These are phyloP conservation scores for Balansia obtecta DNA, from an alignment of 2,329 filamentous ascomycete genomes.

Conservation along the genomic window DNA sequence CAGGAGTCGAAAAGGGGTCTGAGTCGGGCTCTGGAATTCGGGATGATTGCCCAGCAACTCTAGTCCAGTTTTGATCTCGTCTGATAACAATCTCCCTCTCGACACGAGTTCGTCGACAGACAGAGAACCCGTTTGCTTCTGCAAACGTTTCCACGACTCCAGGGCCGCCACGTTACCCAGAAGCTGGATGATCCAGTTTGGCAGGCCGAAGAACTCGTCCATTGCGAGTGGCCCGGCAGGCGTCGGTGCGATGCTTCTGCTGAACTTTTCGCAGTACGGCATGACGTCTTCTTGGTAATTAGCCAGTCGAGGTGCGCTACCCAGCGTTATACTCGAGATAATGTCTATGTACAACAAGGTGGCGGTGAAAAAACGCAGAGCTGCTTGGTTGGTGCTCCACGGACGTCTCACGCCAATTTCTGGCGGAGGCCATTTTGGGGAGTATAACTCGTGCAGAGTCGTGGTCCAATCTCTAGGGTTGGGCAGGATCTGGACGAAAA, in stretches of 20 bases:
- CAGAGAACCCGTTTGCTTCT: constrained; percentile 28
- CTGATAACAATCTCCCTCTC: constrained; percentile 29
- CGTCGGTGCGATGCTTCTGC: constrained; percentile 10
- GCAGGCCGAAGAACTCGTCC: constrained; percentile 39
- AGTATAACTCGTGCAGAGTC: constrained; percentile 19
- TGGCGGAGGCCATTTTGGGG: constrained; percentile 21
- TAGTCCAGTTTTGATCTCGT: constrained; percentile 22
- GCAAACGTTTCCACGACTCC: constrained; percentile 41
- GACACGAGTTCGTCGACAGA: constrained; percentile 32
- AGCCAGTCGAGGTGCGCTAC: constrained; percentile 27
- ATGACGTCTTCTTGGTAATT: constrained; percentile 29
- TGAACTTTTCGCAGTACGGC: constrained; percentile 14
- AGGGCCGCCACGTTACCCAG: constrained; percentile 41
- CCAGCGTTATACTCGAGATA: constrained; percentile 34
- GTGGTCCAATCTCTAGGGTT: constrained; percentile 24
- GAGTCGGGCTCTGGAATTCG: not conserved
- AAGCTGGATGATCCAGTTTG: constrained; percentile 44
- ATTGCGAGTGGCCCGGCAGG: constrained; percentile 26
- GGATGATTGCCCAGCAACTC: constrained; percentile 15
- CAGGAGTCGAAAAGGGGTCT: constrained; percentile 3
- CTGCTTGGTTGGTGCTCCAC: constrained; percentile 33
- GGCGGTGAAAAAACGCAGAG: constrained; percentile 33
- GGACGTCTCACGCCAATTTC: constrained; percentile 21
- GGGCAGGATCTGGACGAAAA: constrained; percentile 34
- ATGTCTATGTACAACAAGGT: constrained; percentile 37